phyloP scores from a whole-genome alignment of 805 yeast species.

The Kodamaea sagamina region DNA sequence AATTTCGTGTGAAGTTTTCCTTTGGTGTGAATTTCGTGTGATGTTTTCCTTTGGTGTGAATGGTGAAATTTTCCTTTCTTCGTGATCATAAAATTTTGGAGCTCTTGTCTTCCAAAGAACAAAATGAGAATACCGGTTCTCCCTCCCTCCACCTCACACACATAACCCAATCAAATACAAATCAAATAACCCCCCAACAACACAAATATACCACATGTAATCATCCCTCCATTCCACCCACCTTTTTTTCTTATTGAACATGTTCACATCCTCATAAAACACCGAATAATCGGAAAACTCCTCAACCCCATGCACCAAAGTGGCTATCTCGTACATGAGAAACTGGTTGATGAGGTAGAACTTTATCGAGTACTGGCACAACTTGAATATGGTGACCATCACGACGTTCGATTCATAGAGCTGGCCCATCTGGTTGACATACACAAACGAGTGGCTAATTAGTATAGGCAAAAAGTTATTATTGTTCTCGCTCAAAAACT shows the following conservation, averaged over 20 bases:
- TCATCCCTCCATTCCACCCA: conserved; percentile 2
- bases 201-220: neutral
- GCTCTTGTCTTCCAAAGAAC: too few species aligned
- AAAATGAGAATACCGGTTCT: too few species aligned
- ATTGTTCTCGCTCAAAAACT: conserved; percentile 28
- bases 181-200: conserved; percentile 1
- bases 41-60: too few species aligned
- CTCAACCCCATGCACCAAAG: conserved; percentile 12
- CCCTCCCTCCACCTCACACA: neutral
- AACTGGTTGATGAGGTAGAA: conserved; percentile 37
- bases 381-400: conserved; percentile 18
- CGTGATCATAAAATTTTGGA: too few species aligned
- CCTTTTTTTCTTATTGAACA: neutral
- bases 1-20: too few species aligned
- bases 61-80: too few species aligned
- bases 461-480: conserved; percentile 38
- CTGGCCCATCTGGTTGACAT: conserved; percentile 18
- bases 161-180: neutral
- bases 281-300: neutral
- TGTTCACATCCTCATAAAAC: neutral
- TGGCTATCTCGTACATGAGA: conserved; percentile 31
- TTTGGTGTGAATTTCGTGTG: too few species aligned
- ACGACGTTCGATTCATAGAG: conserved; percentile 2
- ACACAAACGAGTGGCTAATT: conserved; percentile 37
- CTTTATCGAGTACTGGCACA: conserved; percentile 29